Conservation (phyloP, 306 rosid species). For the Pyrus pyrifolia region DNA sequence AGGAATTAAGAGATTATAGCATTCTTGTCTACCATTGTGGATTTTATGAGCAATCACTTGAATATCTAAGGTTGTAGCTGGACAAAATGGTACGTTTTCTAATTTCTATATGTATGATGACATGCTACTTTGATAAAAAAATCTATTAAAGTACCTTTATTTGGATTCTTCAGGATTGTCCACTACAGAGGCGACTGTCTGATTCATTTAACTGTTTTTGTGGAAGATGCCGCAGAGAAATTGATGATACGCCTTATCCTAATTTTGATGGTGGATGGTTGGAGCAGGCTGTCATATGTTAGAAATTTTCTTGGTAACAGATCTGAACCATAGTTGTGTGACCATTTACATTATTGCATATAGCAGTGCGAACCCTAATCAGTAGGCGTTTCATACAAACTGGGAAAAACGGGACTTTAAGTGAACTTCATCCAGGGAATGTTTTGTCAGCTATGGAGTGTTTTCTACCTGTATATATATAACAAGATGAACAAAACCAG, state of each 20-base stretch:
- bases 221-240: slow-evolving; percentile 69
- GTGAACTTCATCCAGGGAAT: too few relatives aligned
- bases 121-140: background rate
- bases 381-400: too few relatives aligned
- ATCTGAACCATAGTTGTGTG: slow-evolving; percentile 10
- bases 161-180: slow-evolving; percentile 36
- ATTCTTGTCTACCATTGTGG: slow-evolving; percentile 89
- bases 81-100: slow-evolving; percentile 45
- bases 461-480: too few relatives aligned
- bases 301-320: slow-evolving; percentile 57
- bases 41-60: slow-evolving; percentile 57
- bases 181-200: slow-evolving; percentile 15
- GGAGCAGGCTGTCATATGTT: slow-evolving; percentile 43
- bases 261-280: slow-evolving; percentile 67
- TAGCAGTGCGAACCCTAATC: too few relatives aligned
- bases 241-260: slow-evolving; percentile 64
- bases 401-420: too few relatives aligned
- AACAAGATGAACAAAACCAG: too few relatives aligned
- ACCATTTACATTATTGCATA: background rate
- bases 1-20: too few relatives aligned
- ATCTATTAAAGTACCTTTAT: background rate
- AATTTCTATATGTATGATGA: background rate
- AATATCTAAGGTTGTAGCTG: slow-evolving; percentile 47
- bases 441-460: too few relatives aligned
- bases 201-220: slow-evolving; percentile 8